Evolutionary conservation across 441 rosid genomes (phyloP).

Genomic region (Eruca vesicaria): DNA sequence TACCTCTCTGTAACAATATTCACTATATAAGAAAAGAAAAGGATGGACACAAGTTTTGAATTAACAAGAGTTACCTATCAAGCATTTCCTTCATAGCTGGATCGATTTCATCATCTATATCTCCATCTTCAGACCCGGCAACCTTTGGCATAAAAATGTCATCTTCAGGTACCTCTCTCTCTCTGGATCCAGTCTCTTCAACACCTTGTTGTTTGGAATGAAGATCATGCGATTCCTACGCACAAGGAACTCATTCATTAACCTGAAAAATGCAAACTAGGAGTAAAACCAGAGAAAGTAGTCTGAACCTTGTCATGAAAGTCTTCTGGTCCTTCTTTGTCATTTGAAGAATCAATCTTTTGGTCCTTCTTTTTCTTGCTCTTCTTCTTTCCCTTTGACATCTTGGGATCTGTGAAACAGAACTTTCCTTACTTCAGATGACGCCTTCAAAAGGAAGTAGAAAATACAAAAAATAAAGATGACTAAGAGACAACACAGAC

Average conservation of each 20-base stretch:
- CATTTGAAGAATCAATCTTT: slow-evolving; percentile 41
- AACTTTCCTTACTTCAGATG: slow-evolving; percentile 39
- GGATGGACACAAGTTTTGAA: background rate
- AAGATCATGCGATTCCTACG: slow-evolving; percentile 47
- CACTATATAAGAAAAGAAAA: background rate
- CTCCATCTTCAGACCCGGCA: slow-evolving; percentile 57
- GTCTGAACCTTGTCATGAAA: slow-evolving; percentile 43
- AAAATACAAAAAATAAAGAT: slow-evolving; percentile 32
- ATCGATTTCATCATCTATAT: slow-evolving; percentile 82
- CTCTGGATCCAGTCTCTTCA: slow-evolving; percentile 35
- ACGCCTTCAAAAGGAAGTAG: slow-evolving; percentile 43
- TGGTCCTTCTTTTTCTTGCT: slow-evolving; percentile 61
- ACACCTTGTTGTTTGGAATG: slow-evolving; percentile 35
- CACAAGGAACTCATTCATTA: slow-evolving; percentile 11
- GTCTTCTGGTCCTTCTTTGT: slow-evolving; percentile 54
- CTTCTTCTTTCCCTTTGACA: slow-evolving; percentile 75
- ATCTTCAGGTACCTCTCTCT: slow-evolving; percentile 30
- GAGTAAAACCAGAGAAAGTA: slow-evolving; percentile 19
- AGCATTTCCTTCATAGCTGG: slow-evolving; percentile 77
- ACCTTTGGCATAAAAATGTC: slow-evolving; percentile 41
- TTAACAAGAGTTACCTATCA: slow-evolving; percentile 60
- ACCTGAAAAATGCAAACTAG: slow-evolving; percentile 11
- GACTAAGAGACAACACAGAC: slow-evolving; percentile 37
- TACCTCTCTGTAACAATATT: slow-evolving; percentile 50
- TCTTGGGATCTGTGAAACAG: slow-evolving; percentile 64